Conservation (phyloP, 2,329 filamentous ascomycete genomes). For the Hypocrella siamensis region DNA sequence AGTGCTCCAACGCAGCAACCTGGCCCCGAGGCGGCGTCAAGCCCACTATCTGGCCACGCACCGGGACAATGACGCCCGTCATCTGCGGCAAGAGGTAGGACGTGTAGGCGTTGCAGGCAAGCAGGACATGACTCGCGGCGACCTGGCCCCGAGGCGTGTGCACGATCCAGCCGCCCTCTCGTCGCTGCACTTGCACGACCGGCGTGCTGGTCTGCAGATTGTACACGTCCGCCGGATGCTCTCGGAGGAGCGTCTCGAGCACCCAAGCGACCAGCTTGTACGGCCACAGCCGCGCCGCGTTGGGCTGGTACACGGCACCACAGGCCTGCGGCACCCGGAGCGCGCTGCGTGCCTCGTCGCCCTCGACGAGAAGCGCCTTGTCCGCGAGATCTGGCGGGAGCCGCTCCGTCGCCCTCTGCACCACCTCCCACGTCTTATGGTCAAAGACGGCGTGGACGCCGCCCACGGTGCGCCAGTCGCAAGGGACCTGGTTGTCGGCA, state of each 20-base stretch:
- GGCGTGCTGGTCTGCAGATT: constrained; percentile 66
- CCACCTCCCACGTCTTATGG: constrained; percentile 34
- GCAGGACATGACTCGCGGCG: constrained; percentile 45
- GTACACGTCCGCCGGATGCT: constrained; percentile 27
- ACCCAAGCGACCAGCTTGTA: constrained; percentile 70
- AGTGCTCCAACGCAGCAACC: constrained; percentile 29
- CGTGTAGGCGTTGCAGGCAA: constrained; percentile 77
- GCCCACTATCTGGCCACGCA: constrained; percentile 57
- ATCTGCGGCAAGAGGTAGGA: constrained; percentile 57
- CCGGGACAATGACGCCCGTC: constrained; percentile 58
- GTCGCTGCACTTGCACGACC: constrained; percentile 31
- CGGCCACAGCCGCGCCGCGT: constrained; percentile 61
- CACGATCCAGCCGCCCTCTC: constrained; percentile 36
- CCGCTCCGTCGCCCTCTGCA: constrained; percentile 30
- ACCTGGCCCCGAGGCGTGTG: constrained; percentile 56
- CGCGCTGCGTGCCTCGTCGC: constrained; percentile 24
- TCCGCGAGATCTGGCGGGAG: constrained; percentile 41
- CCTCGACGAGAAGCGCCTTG: constrained; percentile 24
- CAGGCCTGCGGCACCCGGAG: constrained; percentile 40
- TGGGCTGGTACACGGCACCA: constrained; percentile 47
- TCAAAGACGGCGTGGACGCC: constrained; percentile 51
- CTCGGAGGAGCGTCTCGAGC: constrained; percentile 39
- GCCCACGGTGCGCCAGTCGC: constrained; percentile 50
- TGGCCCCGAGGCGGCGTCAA: constrained; percentile 37
- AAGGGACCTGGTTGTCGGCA: constrained; percentile 40